phyloP scores from a whole-genome alignment of 2,329 filamentous ascomycete genomes.

The Endothia cerciana region DNA sequence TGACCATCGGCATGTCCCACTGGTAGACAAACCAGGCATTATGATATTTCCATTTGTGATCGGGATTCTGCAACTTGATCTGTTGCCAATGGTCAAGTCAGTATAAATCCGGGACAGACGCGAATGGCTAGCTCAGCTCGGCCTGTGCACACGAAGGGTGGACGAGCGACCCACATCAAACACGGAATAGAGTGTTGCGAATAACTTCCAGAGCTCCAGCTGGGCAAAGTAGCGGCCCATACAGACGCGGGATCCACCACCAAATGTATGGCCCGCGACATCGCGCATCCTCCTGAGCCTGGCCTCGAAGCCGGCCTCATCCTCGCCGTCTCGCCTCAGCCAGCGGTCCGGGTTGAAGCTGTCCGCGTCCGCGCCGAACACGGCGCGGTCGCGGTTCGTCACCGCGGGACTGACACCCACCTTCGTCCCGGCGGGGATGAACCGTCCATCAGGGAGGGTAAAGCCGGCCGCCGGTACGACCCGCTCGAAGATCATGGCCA shows the following conservation, averaged over 20 bases:
- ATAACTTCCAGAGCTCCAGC: conserved; percentile 21
- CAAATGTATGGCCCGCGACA: conserved; percentile 16
- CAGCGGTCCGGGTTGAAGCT: conserved; percentile 17
- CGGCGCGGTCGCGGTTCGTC: conserved; percentile 14
- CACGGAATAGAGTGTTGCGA: conserved; percentile 19
- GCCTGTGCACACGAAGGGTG: background rate
- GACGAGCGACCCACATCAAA: conserved; percentile 20
- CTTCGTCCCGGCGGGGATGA: conserved; percentile 15
- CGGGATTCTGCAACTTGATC: conserved; percentile 7
- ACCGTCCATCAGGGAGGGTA: conserved; percentile 9
- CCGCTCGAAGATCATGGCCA: conserved; percentile 34
- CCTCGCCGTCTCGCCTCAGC: conserved; percentile 10
- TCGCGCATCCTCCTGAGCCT: conserved; percentile 9
- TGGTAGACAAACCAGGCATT: conserved; percentile 20
- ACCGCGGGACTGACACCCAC: conserved; percentile 17
- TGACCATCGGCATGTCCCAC: conserved; percentile 17
- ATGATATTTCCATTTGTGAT: conserved; percentile 12
- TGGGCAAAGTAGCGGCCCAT: conserved; percentile 19
- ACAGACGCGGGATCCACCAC: conserved; percentile 16
- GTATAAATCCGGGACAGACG: too few relatives aligned
- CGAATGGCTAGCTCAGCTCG: background rate
- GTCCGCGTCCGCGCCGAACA: conserved; percentile 14
- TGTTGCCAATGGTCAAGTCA: background rate
- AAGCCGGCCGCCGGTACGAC: conserved; percentile 1
- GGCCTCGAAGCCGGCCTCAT: background rate